Evolutionary conservation across 345 rosid species (phyloP), one percentile per base, ranked within the genome.

Genomic region (Brassica juncea): DNA sequence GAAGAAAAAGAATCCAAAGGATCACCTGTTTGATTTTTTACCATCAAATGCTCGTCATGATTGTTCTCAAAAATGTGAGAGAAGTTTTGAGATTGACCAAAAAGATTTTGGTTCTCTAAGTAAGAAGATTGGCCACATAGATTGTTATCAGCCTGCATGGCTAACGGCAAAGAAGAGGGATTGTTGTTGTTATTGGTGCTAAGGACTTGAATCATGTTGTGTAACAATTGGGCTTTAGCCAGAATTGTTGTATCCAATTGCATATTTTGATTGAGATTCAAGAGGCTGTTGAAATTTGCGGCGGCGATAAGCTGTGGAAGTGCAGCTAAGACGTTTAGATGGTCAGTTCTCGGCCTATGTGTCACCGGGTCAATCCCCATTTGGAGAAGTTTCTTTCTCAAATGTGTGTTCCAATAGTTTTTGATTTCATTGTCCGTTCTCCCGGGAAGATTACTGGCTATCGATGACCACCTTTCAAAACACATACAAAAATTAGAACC

Each of bases 231-330:
- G 69, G 87, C 82, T 80, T 81, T 87, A 23, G 93, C 93, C 2
- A 89, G 77, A 34, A 80, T 83, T 31, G 87, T 78, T 44, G 91
- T 87, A 68, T 89, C 91, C 12, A 87, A 14, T 0, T 81, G 89
- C 14, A 87, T 32, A 67, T 82, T 82, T 64, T 84, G 85, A 71
- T 84, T 80, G 34, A 68, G 31, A 70, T 76, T 85, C 70, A 84
- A 34, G 55, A 87, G 77, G 75, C 62, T 87, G 64, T 85, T 88
- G 61, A 86, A 85, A 72, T 87, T 84, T 28, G 87, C 86, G 54
- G 91, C 85, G 9, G 89, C 86, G 1, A 88, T 84, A 35, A 90
- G 66, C 71, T 85, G 97, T 5, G 88, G 91, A 6, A 81, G 80
- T 54, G 77, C 81, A 25, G 89, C 84, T 7, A 91, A 80, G 57